Evolutionary conservation across 2,329 filamentous ascomycete species (phyloP).

Genomic region (Ophiocordyceps camponoti-floridani): DNA sequence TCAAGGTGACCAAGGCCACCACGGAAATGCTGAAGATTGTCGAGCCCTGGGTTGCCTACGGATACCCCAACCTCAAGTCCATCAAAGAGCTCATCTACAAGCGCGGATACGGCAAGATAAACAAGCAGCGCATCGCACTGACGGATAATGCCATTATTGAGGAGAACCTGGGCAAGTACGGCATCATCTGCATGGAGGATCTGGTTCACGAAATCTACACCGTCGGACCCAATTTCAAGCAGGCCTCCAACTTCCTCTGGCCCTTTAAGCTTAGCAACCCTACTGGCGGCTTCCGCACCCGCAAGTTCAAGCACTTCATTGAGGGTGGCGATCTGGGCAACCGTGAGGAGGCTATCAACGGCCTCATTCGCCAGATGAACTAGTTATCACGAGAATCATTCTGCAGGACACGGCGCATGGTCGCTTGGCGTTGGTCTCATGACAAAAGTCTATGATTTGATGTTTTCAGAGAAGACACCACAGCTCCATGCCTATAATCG

Average conservation of each 20-base stretch:
- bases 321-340: conserved; percentile 98
- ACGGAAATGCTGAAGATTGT: conserved; percentile 94
- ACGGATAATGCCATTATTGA: conserved; percentile 98
- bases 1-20: conserved; percentile 95
- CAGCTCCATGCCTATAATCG: conserved; percentile 10
- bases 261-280: conserved; percentile 99
- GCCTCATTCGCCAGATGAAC: conserved; percentile 96
- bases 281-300: conserved; percentile 82
- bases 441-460: conserved; percentile 20
- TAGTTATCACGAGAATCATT: conserved; percentile 25
- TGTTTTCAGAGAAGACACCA: conserved; percentile 18
- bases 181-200: conserved; percentile 98
- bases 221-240: conserved; percentile 99
- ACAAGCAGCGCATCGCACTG: conserved; percentile 92
- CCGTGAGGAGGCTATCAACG: conserved; percentile 96
- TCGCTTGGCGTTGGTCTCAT: conserved; percentile 23
- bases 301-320: conserved; percentile 99
- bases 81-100: conserved; percentile 99
- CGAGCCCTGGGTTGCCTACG: conserved; percentile 97
- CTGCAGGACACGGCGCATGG: conserved; percentile 10
- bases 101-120: conserved; percentile 96
- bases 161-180: conserved; percentile 91
- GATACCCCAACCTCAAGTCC: conserved; percentile 98
- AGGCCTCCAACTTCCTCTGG: conserved; percentile 98
- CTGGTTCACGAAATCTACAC: conserved; percentile 98